phyloP scores from a whole-genome alignment of 2,329 filamentous ascomycete species.

The Calonectria fujianensis region DNA sequence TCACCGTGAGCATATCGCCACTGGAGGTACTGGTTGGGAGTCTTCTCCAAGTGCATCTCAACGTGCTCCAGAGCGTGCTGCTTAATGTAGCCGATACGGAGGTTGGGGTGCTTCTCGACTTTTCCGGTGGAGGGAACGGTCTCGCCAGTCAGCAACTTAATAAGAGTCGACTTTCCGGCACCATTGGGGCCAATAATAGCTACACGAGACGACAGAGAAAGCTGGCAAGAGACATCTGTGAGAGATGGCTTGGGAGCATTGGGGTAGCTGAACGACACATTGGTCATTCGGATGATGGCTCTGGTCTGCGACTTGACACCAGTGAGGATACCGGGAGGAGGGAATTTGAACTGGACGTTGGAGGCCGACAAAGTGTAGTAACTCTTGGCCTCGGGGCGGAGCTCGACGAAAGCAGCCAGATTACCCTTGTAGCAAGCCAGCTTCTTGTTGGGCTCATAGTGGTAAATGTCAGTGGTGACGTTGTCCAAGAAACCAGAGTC shows the following conservation, averaged over 20 bases:
- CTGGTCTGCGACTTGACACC: constrained; percentile 97
- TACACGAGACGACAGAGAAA: constrained; percentile 92
- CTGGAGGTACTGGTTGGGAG: constrained; percentile 98
- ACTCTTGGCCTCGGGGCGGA: constrained; percentile 95
- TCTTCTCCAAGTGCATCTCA: constrained; percentile 99
- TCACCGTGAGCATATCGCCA: constrained; percentile 99
- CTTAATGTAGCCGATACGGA: constrained; percentile 99
- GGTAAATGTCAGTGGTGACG: constrained; percentile 98
- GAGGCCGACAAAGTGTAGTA: constrained; percentile 97
- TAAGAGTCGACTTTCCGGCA: constrained; percentile 97
- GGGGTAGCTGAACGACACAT: constrained; percentile 96
- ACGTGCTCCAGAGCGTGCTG: constrained; percentile 99
- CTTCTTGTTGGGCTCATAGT: constrained; percentile 98
- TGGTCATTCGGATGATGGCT: constrained; percentile 95
- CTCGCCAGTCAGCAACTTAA: constrained; percentile 97
- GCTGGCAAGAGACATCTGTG: constrained; percentile 87
- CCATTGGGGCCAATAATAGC: constrained; percentile 98
- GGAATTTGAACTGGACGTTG: constrained; percentile 97
- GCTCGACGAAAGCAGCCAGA: constrained; percentile 87
- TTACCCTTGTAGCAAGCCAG: constrained; percentile 90
- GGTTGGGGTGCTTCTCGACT: constrained; percentile 98
- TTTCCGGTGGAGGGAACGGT: constrained; percentile 87
- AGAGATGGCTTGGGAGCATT: constrained; percentile 91
- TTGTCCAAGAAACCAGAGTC: constrained; percentile 98
- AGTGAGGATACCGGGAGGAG: constrained; percentile 92